Evolutionary conservation across 2,329 filamentous ascomycete genomes (phyloP).

Genomic region (Talaromyces sp.): DNA sequence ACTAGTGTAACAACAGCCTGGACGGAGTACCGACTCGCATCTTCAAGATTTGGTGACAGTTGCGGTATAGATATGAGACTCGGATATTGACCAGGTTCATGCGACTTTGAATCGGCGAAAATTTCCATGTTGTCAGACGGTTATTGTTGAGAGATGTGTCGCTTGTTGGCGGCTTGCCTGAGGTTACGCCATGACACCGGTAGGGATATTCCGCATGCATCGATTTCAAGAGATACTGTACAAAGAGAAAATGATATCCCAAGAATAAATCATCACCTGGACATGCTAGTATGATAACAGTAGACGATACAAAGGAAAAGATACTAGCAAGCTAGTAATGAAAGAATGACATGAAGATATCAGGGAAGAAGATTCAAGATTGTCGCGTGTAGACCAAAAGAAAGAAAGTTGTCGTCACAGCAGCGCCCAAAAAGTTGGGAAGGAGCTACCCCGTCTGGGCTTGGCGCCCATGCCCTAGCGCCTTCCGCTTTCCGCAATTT

Average conservation of each 20-base stretch:
- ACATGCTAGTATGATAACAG: neutral
- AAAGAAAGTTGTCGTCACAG: neutral
- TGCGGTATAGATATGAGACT: slow-evolving; percentile 41
- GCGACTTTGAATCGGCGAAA: slow-evolving; percentile 26
- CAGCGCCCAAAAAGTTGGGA: neutral
- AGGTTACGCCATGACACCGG: slow-evolving; percentile 13
- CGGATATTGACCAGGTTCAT: slow-evolving; percentile 27
- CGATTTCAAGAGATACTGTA: neutral
- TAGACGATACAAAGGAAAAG: neutral
- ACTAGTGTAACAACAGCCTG: slow-evolving; percentile 76
- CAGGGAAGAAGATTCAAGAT: neutral
- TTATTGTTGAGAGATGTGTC: neutral
- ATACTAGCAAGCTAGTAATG: neutral
- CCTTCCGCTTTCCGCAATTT: neutral
- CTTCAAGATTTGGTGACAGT: slow-evolving; percentile 38
- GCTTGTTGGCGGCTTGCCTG: slow-evolving; percentile 15
- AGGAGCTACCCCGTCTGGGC: neutral
- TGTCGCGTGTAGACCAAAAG: neutral
- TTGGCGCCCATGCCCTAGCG: neutral
- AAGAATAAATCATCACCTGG: neutral
- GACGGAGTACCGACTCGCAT: slow-evolving; percentile 43
- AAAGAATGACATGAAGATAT: neutral
- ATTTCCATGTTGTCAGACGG: slow-evolving; percentile 31
- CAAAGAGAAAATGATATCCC: neutral
- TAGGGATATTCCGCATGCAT: slow-evolving; percentile 14